A percentile compares a stretch with the other conserved stretches of the same genome.
These are phyloP conservation scores for Salix caprea DNA, from an alignment of 345 rosid species.

Conservation along the genomic window DNA sequence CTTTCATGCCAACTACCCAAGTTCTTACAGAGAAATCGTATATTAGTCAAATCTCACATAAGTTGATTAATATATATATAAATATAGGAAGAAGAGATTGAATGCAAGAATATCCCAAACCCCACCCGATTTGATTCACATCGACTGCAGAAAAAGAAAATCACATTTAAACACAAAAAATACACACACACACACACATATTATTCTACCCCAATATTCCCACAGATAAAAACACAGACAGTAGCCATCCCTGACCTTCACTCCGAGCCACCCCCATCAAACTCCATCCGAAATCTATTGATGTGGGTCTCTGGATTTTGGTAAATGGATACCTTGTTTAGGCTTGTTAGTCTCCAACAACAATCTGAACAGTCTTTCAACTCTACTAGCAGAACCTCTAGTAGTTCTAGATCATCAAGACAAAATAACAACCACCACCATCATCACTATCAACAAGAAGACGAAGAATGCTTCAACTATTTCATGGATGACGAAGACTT, in stretches of 20 bases:
- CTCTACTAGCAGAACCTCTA: constrained; percentile 69
- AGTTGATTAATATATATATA: neutral
- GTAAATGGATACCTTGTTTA: constrained; percentile 92
- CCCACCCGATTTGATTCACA: constrained; percentile 26
- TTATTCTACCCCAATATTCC: constrained; percentile 12
- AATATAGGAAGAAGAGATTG: neutral
- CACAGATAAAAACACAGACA: constrained; percentile 35
- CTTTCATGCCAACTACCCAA: constrained; percentile 8
- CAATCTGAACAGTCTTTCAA: constrained; percentile 78
- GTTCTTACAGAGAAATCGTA: constrained; percentile 6
- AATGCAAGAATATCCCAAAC: constrained; percentile 11
- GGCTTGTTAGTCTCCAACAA: constrained; percentile 71
- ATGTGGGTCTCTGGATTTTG: constrained; percentile 49
- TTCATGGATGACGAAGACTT: constrained; percentile 99
- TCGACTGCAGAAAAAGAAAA: constrained; percentile 43
- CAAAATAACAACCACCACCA: constrained; percentile 41
- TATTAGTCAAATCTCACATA: constrained; percentile 14
- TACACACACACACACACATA: neutral
- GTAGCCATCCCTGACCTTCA: neutral
- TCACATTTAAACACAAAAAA: constrained; percentile 1
- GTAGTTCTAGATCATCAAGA: constrained; percentile 73
- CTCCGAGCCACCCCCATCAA: neutral
- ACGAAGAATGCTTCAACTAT: constrained; percentile 97
- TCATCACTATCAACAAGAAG: constrained; percentile 47
- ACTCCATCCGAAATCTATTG: constrained; percentile 12